Base-by-base conservation (phyloP, 352 stramenopile genomes). In the Globisporangium solare region DNA sequence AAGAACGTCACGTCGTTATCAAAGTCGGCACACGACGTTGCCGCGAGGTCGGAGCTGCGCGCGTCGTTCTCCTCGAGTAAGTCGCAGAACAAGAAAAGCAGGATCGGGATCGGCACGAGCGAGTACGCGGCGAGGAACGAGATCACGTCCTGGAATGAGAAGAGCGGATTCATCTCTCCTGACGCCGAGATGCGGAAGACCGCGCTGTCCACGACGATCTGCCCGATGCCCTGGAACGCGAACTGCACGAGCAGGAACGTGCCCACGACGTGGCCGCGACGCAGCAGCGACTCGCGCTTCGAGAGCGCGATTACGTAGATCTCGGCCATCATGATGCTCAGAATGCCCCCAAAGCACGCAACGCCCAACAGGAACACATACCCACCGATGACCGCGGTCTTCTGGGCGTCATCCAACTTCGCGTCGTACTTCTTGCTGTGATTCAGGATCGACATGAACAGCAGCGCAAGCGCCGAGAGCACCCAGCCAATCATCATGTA, bases 261-360 rank as follows among this genome's bases (percentile, higher is more conserved):
- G 17, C 67, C 71, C 0, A 83, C 52, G 5, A 75, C 48, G 45
- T 61, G 76, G 27, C 71, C 73, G 13, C 68, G 73, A 2, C 58
- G 45, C 17, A 40, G 56, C 18, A 76, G 52, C 0, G 51, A 24
- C 31, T 80, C 66, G 22, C 64, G 59, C 45, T 71, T 71, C 42
- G 63, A 72, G 49, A 75, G 65, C 40, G 68, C 71, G 20, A 83
- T 64, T 17, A 80, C 64, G 60, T 80, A 80, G 24, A 72, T 77
- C 56, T 80, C 56, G 4, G 62, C 68, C 22, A 80, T 73, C 31
- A 78, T 66, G 20, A 79, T 50, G 6, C 63, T 68, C 22, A 78
- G 41, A 17, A 80, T 78, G 27, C 51, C 70, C 5, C 73, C 73
- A 46, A 80, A 83, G 54, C 71, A 80, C 24, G 71, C 61, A 22